Conservation (phyloP, 1,284 basidiomycete species). For the Hemileia vastatrix region DNA sequence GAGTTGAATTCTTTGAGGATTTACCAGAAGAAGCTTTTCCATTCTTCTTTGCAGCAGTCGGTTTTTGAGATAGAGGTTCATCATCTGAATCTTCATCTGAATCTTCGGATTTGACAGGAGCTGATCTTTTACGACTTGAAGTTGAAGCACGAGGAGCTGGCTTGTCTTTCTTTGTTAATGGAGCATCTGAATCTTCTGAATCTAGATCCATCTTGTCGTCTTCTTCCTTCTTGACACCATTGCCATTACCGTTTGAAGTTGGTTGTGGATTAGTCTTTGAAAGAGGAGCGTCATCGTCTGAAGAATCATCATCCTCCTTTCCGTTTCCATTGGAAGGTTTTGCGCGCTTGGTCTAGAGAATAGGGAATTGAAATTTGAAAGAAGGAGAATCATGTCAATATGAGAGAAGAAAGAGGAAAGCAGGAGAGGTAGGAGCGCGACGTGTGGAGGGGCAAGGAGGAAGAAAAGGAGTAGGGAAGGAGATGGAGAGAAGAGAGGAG, state of each 20-base stretch:
- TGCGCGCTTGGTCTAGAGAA: background rate
- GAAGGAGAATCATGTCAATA: background rate
- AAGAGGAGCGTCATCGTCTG: conserved; percentile 29
- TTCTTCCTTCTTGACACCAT: background rate
- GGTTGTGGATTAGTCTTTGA: conserved; percentile 1
- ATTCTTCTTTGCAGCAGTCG: background rate
- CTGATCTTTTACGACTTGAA: background rate
- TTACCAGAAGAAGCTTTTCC: background rate
- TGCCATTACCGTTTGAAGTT: background rate
- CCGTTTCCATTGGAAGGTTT: background rate
- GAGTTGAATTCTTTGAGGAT: background rate
- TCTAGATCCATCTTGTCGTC: conserved; percentile 8
- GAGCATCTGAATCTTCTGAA: conserved; percentile 30
- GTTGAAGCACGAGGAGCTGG: conserved; percentile 10
- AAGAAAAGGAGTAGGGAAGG: no score
- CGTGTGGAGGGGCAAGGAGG: background rate
- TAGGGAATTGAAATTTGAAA: background rate
- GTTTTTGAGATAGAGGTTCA: background rate
- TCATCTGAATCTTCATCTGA: background rate
- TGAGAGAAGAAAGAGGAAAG: background rate
- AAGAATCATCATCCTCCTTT: conserved; percentile 6
- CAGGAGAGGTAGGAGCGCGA: background rate
- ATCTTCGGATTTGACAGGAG: background rate
- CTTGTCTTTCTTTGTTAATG: conserved; percentile 27
- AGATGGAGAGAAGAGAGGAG: no score